A percentile compares a stretch with the other conserved stretches of the same genome.
phyloP scores from a whole-genome alignment of 2,329 filamentous ascomycete genomes.

The Xylariaceae sp. region DNA sequence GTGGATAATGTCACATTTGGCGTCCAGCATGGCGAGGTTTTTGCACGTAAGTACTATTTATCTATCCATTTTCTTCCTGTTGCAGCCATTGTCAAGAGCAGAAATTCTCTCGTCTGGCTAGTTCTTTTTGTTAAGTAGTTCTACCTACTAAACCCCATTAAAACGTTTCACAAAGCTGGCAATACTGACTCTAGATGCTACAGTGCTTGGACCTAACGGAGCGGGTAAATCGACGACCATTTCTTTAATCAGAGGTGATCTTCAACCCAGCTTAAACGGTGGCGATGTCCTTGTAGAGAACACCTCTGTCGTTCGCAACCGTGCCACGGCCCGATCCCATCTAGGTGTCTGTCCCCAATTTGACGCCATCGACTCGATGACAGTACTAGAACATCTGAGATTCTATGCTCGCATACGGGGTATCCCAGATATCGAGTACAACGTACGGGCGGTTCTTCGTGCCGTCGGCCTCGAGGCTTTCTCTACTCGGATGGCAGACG shows the following conservation, averaged over 20 bases:
- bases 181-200: not conserved
- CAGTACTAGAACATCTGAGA: conserved; percentile 81
- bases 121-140: not conserved
- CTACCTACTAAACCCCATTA: not conserved
- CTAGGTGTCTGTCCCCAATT: conserved; percentile 93
- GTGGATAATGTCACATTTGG: conserved; percentile 91
- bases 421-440: conserved; percentile 75
- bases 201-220: conserved; percentile 83
- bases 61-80: not conserved
- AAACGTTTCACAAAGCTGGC: not conserved
- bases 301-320: conserved; percentile 74
- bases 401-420: conserved; percentile 90
- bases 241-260: conserved; percentile 86
- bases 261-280: conserved; percentile 72
- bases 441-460: conserved; percentile 77
- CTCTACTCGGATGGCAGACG: conserved; percentile 74
- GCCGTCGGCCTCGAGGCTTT: conserved; percentile 81
- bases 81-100: not conserved
- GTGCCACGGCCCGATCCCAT: conserved; percentile 74
- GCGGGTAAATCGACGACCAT: conserved; percentile 93
- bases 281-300: conserved; percentile 84
- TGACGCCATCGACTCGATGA: conserved; percentile 90
- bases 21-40: conserved; percentile 80
- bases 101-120: not conserved
- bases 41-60: conserved; percentile 61